Conservation (phyloP, 2,329 filamentous ascomycete species). For the Colletotrichum scovillei region DNA sequence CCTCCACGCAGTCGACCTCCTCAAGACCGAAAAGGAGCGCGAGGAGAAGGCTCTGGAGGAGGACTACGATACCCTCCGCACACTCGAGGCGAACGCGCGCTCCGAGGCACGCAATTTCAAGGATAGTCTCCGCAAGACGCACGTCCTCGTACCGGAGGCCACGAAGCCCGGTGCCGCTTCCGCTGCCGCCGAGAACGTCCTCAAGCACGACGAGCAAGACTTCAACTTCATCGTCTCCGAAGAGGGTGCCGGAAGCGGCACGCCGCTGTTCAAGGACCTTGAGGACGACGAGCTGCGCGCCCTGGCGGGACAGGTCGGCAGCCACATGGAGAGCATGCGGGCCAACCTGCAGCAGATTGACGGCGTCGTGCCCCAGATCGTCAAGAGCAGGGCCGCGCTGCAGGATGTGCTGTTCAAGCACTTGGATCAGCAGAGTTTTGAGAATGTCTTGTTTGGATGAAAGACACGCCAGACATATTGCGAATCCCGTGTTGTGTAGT, state of each 20-base stretch:
- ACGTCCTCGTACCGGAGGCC: conserved; percentile 59
- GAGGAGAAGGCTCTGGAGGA: conserved; percentile 66
- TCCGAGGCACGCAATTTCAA: conserved; percentile 64
- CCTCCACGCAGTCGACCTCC: conserved; percentile 71
- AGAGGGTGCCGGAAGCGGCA: conserved; percentile 3
- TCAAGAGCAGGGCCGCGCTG: conserved; percentile 59
- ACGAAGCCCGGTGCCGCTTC: conserved; percentile 26
- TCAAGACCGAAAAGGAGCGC: conserved; percentile 67
- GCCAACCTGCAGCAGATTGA: conserved; percentile 66
- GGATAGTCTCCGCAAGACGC: conserved; percentile 60
- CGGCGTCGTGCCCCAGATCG: conserved; percentile 61
- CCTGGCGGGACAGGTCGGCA: conserved; percentile 60
- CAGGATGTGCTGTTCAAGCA: conserved; percentile 59
- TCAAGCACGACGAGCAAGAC: conserved; percentile 1
- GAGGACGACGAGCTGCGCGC: conserved; percentile 56
- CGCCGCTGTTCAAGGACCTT: conserved; percentile 49
- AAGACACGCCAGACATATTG: neutral
- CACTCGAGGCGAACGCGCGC: conserved; percentile 67
- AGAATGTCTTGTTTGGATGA: conserved; percentile 58
- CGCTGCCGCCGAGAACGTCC: conserved; percentile 12
- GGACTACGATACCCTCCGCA: conserved; percentile 63
- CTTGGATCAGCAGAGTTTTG: conserved; percentile 57
- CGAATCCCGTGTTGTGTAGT: neutral
- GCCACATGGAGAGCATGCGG: conserved; percentile 67
- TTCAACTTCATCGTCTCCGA: conserved; percentile 36